These are phyloP conservation scores for Uronychia setigera DNA, from an alignment of 73 alveolate genomes.

Conservation along the genomic window DNA sequence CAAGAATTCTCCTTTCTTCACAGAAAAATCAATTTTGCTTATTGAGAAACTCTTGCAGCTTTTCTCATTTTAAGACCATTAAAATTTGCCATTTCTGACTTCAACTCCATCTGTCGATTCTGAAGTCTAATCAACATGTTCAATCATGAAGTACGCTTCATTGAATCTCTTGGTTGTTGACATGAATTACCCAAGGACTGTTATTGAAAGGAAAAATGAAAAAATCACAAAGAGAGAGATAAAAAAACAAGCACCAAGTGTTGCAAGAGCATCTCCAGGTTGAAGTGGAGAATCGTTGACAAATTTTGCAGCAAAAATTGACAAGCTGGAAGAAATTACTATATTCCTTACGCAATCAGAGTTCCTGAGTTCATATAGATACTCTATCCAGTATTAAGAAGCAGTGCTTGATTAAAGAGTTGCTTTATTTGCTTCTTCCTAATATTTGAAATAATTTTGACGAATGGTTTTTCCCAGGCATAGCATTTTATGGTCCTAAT, in stretches of 20 bases:
- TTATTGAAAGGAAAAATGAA: not conserved
- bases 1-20: constrained; percentile 80
- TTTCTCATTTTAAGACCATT: constrained; percentile 30
- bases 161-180: not conserved
- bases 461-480: constrained; percentile 35
- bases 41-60: constrained; percentile 11
- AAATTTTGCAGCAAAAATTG: not conserved
- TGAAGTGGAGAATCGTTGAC: not conserved
- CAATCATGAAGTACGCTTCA: not conserved
- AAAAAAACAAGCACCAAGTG: not conserved
- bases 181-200: not conserved
- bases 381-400: not conserved
- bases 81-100: not conserved
- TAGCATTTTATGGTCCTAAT: constrained; percentile 26
- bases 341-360: not conserved
- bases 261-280: not conserved
- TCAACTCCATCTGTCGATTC: not conserved
- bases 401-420: not conserved
- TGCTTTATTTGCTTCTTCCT: constrained; percentile 8
- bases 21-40: constrained; percentile 21
- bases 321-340: no score
- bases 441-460: constrained; percentile 3
- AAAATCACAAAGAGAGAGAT: not conserved
- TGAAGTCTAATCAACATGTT: not conserved
- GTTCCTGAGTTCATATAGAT: not conserved